Conservation (phyloP, 2,329 filamentous ascomycete genomes). For the Sarocladium kiliense region DNA sequence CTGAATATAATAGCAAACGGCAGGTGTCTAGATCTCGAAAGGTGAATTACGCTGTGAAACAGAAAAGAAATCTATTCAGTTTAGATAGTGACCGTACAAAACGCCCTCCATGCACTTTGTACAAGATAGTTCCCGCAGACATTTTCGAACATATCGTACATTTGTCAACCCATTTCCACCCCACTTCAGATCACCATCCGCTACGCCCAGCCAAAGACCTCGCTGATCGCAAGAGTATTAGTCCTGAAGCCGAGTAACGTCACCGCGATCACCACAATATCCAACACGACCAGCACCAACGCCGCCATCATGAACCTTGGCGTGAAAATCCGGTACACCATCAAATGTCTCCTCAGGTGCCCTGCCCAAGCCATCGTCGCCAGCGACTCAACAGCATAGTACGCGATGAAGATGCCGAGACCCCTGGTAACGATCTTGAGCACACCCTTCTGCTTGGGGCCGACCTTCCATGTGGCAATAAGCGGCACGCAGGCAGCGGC, state of each 20-base stretch:
- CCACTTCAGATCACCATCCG: slow-evolving; percentile 17
- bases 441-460: slow-evolving; percentile 64
- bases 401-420: slow-evolving; percentile 70
- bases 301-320: slow-evolving; percentile 86
- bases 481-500: slow-evolving; percentile 76
- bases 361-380: slow-evolving; percentile 90
- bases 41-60: background rate
- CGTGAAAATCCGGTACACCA: slow-evolving; percentile 92
- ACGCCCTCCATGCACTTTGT: background rate
- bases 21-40: too few species aligned
- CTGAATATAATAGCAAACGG: too few species aligned
- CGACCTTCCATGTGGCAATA: slow-evolving; percentile 82
- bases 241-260: slow-evolving; percentile 69
- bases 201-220: slow-evolving; percentile 80
- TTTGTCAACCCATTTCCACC: background rate
- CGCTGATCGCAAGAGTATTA: slow-evolving; percentile 72
- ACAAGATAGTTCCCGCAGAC: background rate
- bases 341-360: slow-evolving; percentile 81
- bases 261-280: slow-evolving; percentile 66
- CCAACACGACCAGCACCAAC: slow-evolving; percentile 66
- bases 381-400: slow-evolving; percentile 76
- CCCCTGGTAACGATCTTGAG: slow-evolving; percentile 67
- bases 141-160: background rate
- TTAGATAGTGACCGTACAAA: background rate
- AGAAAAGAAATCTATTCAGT: slow-evolving; percentile 1